Evolutionary conservation across 2,329 filamentous ascomycete species (phyloP).

Genomic region (Epichloe scottii): DNA sequence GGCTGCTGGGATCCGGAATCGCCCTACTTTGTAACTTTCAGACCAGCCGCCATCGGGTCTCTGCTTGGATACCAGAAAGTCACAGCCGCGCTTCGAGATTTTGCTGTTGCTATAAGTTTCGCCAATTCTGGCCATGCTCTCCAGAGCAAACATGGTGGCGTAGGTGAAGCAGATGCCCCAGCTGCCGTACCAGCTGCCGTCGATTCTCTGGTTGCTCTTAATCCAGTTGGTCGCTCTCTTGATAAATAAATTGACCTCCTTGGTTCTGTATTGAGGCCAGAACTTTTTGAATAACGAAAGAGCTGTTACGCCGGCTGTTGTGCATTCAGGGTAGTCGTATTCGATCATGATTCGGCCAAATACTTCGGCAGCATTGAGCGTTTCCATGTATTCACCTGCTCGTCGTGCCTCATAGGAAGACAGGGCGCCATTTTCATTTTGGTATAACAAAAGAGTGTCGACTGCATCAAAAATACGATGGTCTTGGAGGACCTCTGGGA

Average conservation of each 20-base stretch:
- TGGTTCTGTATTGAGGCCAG: constrained; percentile 66
- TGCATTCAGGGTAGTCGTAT: constrained; percentile 97
- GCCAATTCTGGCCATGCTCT: constrained; percentile 69
- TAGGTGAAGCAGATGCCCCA: constrained; percentile 99
- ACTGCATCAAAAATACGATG: constrained; percentile 75
- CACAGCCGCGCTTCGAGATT: constrained; percentile 60
- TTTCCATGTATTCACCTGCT: constrained; percentile 65
- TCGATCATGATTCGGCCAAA: constrained; percentile 98
- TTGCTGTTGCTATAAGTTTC: constrained; percentile 68
- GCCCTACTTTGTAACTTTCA: constrained; percentile 64
- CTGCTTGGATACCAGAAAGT: constrained; percentile 78
- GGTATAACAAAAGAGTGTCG: constrained; percentile 82
- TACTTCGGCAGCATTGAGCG: constrained; percentile 89
- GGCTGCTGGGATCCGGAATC: not conserved
- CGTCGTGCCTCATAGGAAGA: constrained; percentile 81
- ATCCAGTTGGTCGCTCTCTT: constrained; percentile 69
- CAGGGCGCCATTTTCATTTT: constrained; percentile 75
- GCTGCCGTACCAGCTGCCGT: constrained; percentile 95
- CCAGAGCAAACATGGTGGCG: constrained; percentile 89
- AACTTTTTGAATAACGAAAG: constrained; percentile 69
- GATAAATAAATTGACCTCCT: constrained; percentile 65
- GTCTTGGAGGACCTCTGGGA: constrained; percentile 61
- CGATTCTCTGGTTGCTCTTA: constrained; percentile 58
- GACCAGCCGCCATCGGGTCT: constrained; percentile 90
- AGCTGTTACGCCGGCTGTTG: constrained; percentile 83